These are phyloP conservation scores for Pleurotus tuoliensis DNA, from an alignment of 768 basidiomycete species.

Conservation along the genomic window DNA sequence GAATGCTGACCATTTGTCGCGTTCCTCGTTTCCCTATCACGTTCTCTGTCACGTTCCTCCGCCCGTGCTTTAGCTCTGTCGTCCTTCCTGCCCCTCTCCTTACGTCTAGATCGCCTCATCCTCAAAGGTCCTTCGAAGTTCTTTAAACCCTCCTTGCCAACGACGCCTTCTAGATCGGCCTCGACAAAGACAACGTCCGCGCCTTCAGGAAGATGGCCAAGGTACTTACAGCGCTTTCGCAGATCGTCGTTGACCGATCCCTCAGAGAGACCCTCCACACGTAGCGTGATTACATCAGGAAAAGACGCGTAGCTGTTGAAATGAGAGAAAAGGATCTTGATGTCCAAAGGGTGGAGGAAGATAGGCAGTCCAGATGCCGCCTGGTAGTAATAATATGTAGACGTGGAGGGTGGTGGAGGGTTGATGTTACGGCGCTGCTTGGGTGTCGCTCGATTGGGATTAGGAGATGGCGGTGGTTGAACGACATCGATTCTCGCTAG, in stretches of 20 bases:
- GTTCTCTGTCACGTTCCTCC: slow-evolving; percentile 74
- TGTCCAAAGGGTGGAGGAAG: slow-evolving; percentile 94
- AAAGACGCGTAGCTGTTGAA: slow-evolving; percentile 79
- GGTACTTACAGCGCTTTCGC: slow-evolving; percentile 92
- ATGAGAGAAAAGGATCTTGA: slow-evolving; percentile 85
- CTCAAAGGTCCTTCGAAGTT: slow-evolving; percentile 82
- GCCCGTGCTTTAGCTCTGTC: slow-evolving; percentile 77
- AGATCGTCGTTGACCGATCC: slow-evolving; percentile 90
- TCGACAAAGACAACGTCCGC: slow-evolving; percentile 95
- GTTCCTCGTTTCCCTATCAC: slow-evolving; percentile 24
- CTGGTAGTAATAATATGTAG: slow-evolving; percentile 95
- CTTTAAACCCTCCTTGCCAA: slow-evolving; percentile 71
- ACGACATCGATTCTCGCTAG: slow-evolving; percentile 4
- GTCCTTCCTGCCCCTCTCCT: slow-evolving; percentile 83
- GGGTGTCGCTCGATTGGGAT: slow-evolving; percentile 36
- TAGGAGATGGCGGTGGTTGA: slow-evolving; percentile 4
- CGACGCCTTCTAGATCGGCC: slow-evolving; percentile 74
- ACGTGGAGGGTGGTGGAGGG: slow-evolving; percentile 81
- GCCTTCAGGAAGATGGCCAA: slow-evolving; percentile 86
- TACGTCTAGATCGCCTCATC: slow-evolving; percentile 66
- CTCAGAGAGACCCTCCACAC: slow-evolving; percentile 73
- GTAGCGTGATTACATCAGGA: slow-evolving; percentile 76
- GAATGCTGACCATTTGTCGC: slow-evolving; percentile 12
- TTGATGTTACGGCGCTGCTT: slow-evolving; percentile 77
- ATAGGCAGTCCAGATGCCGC: slow-evolving; percentile 86